Evolutionary conservation across 495 filamentous ascomycete genomes (phyloP).

Genomic region (Hyaloscypha finlandica): DNA sequence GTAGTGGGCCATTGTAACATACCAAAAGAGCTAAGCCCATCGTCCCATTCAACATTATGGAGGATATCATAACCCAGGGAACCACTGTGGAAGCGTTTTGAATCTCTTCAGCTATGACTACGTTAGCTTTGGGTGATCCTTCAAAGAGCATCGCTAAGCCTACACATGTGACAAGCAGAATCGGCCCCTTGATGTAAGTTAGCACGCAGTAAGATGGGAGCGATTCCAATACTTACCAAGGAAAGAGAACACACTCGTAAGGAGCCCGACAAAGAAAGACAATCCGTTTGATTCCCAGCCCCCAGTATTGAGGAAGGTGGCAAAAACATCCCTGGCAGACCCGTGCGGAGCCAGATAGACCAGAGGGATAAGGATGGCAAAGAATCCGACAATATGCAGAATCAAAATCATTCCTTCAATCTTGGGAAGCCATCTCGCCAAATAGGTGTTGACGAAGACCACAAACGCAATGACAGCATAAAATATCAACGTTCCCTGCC

Average conservation of each 20-base stretch:
- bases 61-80: constrained; percentile 48
- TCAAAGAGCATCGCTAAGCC: too few species aligned
- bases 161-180: constrained; percentile 31
- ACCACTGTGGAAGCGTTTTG: constrained; percentile 47
- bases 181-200: constrained; percentile 28
- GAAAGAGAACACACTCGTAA: constrained; percentile 42
- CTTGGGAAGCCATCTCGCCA: constrained; percentile 41
- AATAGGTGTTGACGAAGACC: constrained; percentile 33
- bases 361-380: constrained; percentile 50
- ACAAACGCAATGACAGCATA: constrained; percentile 42
- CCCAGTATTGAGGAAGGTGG: constrained; percentile 44
- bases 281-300: constrained; percentile 43
- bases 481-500: constrained; percentile 52
- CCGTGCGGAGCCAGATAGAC: constrained; percentile 34
- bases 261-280: constrained; percentile 46
- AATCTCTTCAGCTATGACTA: constrained; percentile 44
- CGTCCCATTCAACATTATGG: constrained; percentile 36
- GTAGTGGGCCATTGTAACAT: background rate
- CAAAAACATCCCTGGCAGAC: constrained; percentile 44
- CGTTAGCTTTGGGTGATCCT: too few species aligned
- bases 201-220: background rate
- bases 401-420: constrained; percentile 44
- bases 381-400: constrained; percentile 49
- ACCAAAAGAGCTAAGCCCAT: constrained; percentile 43
- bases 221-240: constrained; percentile 31